Evolutionary conservation across 2,329 filamentous ascomycete species (phyloP), one percentile per base, ranked within the genome.

Genomic region (Mariannaea elegans): DNA sequence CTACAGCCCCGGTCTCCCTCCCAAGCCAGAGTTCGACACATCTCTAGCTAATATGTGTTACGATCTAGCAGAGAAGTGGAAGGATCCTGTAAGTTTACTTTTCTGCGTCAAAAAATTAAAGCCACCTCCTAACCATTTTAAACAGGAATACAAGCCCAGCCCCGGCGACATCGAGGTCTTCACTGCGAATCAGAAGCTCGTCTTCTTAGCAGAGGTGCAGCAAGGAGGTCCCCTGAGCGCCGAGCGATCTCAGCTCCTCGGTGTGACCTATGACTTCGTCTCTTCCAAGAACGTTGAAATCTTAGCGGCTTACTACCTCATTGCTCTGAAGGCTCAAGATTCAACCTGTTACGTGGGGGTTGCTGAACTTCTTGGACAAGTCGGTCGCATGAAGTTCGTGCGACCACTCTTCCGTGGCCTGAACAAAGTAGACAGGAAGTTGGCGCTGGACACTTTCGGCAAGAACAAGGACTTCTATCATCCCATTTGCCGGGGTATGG

Each of bases 381-480:
- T 97, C 21, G 95, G 95, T 12, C 83, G 95, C 57, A 98, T 99
- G 95, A 98, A 98, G 84, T 98, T 94, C 76, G 94, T 98, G 59
- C 84, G 94, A 46, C 93, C 94, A 19, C 78, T 98, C 72, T 97
- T 90, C 79, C 85, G 90, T 62, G 84, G 87, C 48, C 79, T 99
- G 66, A 89, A 90, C 71, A 87, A 88, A 74, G 86, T 91, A 36
- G 90, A 97, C 77, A 82, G 87, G 45, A 80, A 87, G 23, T 77
- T 97, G 70, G 94, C 95, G 0, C 77, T 94, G 52, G 81, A 87
- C 74, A 97, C 94, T 0, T 97, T 97, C 77, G 86, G 91, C 78
- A 90, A 90, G 84, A 90, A 97, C 75, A 91, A 85, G 77, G 89
- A 93, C 63, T 98, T 98, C 73, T 99, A 98, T 74, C 94, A 98